Conservation (phyloP, 75 land plant genomes). For the Selaginella tamariscina region DNA sequence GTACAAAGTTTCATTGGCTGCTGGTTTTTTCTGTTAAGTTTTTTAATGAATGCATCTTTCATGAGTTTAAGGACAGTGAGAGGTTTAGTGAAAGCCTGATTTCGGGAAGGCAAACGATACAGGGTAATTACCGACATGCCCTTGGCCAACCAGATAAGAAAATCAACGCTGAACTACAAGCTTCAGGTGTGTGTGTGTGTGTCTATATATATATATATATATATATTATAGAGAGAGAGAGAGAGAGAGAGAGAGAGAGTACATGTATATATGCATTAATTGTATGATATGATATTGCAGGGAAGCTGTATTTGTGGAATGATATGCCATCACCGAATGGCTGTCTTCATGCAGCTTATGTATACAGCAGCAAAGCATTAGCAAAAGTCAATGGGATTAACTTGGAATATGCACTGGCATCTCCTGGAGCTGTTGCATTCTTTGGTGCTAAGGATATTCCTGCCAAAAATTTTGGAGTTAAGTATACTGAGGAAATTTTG, state of each 20-base stretch:
- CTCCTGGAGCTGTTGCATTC: constrained; percentile 30
- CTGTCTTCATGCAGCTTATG: neutral
- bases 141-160: neutral
- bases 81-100: neutral
- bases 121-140: neutral
- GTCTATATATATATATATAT: too few species aligned
- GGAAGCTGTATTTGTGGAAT: neutral
- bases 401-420: constrained; percentile 24
- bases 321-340: constrained; percentile 15
- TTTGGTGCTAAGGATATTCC: constrained; percentile 69
- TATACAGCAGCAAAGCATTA: constrained; percentile 24
- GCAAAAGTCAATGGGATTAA: constrained; percentile 47
- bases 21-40: too few species aligned
- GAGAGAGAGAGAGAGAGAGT: too few species aligned
- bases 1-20: too few species aligned
- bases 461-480: constrained; percentile 48
- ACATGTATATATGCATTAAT: too few species aligned
- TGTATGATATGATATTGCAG: neutral
- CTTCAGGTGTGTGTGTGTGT: constrained; percentile 4
- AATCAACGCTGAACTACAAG: neutral
- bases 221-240: too few species aligned
- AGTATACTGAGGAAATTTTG: constrained; percentile 34
- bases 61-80: too few species aligned
- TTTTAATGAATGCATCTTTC: too few species aligned
- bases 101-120: neutral